Evolutionary conservation across 768 basidiomycete species (phyloP).

Genomic region (Lanmaoa pseudosensibilis): DNA sequence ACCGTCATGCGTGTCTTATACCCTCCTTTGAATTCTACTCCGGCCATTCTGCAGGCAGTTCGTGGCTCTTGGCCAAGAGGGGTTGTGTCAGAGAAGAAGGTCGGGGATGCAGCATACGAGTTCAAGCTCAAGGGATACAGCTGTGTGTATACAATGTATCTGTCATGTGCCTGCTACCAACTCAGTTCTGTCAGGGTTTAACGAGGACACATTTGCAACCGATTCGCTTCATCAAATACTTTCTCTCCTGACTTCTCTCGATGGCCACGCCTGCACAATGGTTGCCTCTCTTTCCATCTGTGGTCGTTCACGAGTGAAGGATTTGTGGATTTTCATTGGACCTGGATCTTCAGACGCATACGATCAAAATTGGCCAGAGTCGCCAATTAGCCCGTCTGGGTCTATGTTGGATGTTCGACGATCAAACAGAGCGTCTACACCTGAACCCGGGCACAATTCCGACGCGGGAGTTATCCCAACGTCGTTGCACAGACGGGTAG

Average conservation of each 20-base stretch:
- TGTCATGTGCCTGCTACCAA: conserved; percentile 19
- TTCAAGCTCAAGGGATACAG: conserved; percentile 82
- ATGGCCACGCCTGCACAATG: conserved; percentile 65
- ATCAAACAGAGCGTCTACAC: conserved; percentile 35
- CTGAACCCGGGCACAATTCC: conserved; percentile 27
- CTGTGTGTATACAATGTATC: conserved; percentile 46
- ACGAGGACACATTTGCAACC: conserved; percentile 71
- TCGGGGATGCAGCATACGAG: conserved; percentile 69
- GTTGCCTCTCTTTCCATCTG: conserved; percentile 70
- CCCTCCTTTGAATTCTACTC: conserved; percentile 75
- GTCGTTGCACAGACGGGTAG: conserved; percentile 33
- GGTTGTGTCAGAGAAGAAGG: conserved; percentile 74
- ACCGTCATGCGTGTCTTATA: conserved; percentile 71
- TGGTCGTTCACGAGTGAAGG: conserved; percentile 70
- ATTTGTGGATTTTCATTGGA: conserved; percentile 76
- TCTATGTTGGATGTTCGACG: conserved; percentile 39
- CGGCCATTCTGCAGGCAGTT: conserved; percentile 79
- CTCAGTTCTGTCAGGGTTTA: conserved; percentile 56
- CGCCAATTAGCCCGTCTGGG: conserved; percentile 35
- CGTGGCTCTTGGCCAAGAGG: conserved; percentile 78
- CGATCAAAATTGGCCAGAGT: conserved; percentile 36
- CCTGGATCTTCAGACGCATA: conserved; percentile 37
- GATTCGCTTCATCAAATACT: conserved; percentile 76
- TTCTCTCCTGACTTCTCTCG: conserved; percentile 62
- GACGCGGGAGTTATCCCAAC: conserved; percentile 26